Percentiles rank a stretch among this genome's conserved stretches.
Evolutionary conservation across 371 early-diverging fungal genomes (phyloP).

Genomic region (Zychaea mexicana): DNA sequence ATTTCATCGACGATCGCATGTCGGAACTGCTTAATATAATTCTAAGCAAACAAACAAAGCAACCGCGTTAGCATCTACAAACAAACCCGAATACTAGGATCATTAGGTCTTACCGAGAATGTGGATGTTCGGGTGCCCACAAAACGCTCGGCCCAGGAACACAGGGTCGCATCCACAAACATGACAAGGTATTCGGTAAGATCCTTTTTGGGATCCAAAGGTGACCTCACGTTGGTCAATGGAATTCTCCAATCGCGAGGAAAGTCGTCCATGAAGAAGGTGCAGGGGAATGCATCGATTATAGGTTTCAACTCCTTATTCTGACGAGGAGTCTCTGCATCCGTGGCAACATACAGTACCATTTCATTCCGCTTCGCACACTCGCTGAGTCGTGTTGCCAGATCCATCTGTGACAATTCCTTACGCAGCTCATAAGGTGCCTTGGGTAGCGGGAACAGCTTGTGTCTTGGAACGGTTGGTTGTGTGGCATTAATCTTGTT

Average conservation of each 20-base stretch:
- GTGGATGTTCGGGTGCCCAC: conserved; percentile 32
- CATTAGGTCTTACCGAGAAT: conserved; percentile 34
- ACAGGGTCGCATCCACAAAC: conserved; percentile 35
- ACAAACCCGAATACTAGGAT: not conserved
- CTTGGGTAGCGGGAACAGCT: conserved; percentile 19
- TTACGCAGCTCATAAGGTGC: conserved; percentile 19
- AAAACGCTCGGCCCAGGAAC: conserved; percentile 32
- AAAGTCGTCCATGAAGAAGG: conserved; percentile 28
- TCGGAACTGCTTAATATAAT: conserved; percentile 32
- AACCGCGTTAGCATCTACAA: not conserved
- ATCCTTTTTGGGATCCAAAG: conserved; percentile 26
- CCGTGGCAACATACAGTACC: conserved; percentile 33
- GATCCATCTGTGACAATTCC: conserved; percentile 4
- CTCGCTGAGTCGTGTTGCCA: conserved; percentile 11
- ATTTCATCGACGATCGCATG: conserved; percentile 32
- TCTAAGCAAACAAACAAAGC: too few relatives aligned
- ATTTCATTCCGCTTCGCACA: conserved; percentile 22
- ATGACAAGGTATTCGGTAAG: conserved; percentile 25
- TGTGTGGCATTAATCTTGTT: conserved; percentile 12
- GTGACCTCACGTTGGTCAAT: conserved; percentile 16
- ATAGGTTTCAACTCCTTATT: conserved; percentile 22
- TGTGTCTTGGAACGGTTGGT: not conserved
- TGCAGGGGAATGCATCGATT: conserved; percentile 25
- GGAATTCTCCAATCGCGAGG: conserved; percentile 16
- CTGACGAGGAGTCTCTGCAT: conserved; percentile 19